These are phyloP conservation scores for Periglandula ipomoeae DNA, from an alignment of 2,329 filamentous ascomycete species.

Conservation along the genomic window DNA sequence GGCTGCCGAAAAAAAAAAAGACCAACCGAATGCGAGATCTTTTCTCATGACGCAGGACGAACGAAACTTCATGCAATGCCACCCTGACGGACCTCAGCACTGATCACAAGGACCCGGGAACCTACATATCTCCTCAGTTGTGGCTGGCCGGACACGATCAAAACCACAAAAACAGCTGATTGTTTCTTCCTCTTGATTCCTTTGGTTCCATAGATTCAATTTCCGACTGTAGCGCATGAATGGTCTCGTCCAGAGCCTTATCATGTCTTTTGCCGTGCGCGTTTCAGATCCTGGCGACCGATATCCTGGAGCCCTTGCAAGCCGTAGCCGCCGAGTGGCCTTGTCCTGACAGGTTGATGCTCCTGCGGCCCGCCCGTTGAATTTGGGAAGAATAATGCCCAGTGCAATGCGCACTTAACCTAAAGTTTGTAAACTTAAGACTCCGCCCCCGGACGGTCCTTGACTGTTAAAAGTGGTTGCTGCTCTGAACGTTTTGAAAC, in stretches of 20 bases:
- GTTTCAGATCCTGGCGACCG: not conserved
- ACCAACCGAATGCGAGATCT: too few species aligned
- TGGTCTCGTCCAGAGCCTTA: too few species aligned
- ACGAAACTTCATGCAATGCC: not conserved
- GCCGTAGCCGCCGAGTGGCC: not conserved
- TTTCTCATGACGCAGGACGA: not conserved
- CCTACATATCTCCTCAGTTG: not conserved
- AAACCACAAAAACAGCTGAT: too few species aligned
- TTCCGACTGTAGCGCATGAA: too few species aligned
- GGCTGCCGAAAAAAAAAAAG: too few species aligned
- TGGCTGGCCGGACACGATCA: not conserved
- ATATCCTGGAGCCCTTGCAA: not conserved
- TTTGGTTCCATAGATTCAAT: not conserved
- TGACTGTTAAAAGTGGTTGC: too few species aligned
- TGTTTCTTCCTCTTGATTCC: not conserved
- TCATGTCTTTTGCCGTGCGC: not conserved
- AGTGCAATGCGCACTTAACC: too few species aligned
- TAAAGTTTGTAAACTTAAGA: too few species aligned
- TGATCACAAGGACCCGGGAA: not conserved
- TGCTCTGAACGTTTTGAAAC: slow-evolving; percentile 1
- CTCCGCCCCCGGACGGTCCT: too few species aligned
- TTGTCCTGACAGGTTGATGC: not conserved
- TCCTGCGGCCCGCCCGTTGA: not conserved
- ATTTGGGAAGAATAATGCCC: not conserved
- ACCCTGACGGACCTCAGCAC: not conserved